Evolutionary conservation across 75 land plant species (phyloP).

Genomic region (Cupressus sempervirens): DNA sequence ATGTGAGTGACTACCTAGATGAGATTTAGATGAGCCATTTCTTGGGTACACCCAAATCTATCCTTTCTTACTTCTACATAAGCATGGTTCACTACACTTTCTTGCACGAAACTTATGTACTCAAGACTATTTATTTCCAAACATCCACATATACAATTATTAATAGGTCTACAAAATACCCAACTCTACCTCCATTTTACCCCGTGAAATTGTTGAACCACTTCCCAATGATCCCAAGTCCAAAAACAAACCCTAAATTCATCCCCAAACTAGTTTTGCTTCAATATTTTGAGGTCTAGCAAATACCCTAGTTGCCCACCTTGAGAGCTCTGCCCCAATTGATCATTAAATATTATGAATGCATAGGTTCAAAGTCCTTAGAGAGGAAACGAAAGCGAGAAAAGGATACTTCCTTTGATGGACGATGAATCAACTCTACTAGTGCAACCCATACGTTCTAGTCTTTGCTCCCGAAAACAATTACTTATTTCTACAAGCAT

Average conservation of each 20-base stretch:
- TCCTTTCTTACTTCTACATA: constrained; percentile 8
- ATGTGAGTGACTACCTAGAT: constrained; percentile 90
- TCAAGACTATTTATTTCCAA: not conserved
- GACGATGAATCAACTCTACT: too few species aligned
- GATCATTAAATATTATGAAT: too few species aligned
- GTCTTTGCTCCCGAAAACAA: too few species aligned
- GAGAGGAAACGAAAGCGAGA: too few species aligned
- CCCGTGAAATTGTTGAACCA: too few species aligned
- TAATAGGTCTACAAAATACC: not conserved
- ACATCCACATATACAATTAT: not conserved
- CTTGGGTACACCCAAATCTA: constrained; percentile 92
- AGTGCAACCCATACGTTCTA: too few species aligned
- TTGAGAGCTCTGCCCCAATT: too few species aligned
- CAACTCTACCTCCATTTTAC: too few species aligned
- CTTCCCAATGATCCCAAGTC: not conserved
- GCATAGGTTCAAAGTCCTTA: too few species aligned
- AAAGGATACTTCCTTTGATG: too few species aligned
- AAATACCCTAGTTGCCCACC: not conserved
- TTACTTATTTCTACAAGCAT: too few species aligned
- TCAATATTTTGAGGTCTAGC: not conserved
- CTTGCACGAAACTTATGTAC: not conserved
- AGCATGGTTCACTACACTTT: constrained; percentile 10
- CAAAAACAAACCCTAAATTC: not conserved
- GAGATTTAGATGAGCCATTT: constrained; percentile 64
- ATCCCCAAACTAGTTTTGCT: not conserved